These are phyloP conservation scores for Aspergillus mulundensis DNA, from an alignment of 495 filamentous ascomycete species.

Conservation along the genomic window DNA sequence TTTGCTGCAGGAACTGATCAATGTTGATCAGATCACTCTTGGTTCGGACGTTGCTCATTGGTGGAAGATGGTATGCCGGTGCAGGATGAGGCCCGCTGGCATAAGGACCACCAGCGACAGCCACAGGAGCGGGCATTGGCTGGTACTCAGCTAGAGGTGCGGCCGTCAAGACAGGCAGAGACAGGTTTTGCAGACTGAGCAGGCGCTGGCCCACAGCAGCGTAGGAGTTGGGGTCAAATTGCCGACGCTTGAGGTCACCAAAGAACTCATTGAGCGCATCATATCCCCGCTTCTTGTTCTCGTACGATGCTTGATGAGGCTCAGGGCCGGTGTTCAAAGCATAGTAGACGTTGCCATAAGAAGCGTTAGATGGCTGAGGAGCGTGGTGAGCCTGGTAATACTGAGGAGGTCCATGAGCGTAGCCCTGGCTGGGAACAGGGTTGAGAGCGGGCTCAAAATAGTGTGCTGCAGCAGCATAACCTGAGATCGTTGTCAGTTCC, in stretches of 20 bases:
- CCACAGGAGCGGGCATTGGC: conserved; percentile 51
- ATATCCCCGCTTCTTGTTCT: conserved; percentile 73
- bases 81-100: conserved; percentile 45
- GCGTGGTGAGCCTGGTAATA: conserved; percentile 59
- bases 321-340: conserved; percentile 54
- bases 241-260: conserved; percentile 80
- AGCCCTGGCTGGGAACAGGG: conserved; percentile 35
- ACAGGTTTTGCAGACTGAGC: conserved; percentile 64
- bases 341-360: conserved; percentile 73
- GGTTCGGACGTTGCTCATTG: conserved; percentile 80
- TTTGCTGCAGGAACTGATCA: conserved; percentile 89
- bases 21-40: conserved; percentile 90
- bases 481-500: conserved; percentile 13
- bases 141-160: conserved; percentile 64
- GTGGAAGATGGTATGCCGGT: conserved; percentile 68
- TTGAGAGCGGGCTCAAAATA: conserved; percentile 45
- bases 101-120: conserved; percentile 52
- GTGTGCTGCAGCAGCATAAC: conserved; percentile 37
- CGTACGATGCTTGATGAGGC: conserved; percentile 47
- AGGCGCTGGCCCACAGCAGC: conserved; percentile 76
- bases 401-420: conserved; percentile 47
- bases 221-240: conserved; percentile 82
- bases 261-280: conserved; percentile 94
- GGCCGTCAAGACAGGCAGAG: conserved; percentile 59
- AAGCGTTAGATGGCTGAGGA: conserved; percentile 40